Conservation (phyloP, 768 basidiomycete genomes). For the Pleurotus pulmonarius region DNA sequence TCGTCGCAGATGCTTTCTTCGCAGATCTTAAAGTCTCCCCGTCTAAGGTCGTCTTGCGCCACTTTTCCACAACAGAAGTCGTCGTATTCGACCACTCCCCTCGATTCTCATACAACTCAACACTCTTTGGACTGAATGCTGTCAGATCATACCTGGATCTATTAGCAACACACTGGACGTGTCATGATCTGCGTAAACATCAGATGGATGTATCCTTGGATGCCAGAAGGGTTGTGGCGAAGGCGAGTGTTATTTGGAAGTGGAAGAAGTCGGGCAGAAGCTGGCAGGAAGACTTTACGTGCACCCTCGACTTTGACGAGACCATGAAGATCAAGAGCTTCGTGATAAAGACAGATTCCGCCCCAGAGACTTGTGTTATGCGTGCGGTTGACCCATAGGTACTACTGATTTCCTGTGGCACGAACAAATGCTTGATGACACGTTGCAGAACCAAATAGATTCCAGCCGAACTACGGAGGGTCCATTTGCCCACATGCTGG, state of each 20-base stretch:
- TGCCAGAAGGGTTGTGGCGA: constrained; percentile 25
- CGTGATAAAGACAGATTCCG: constrained; percentile 35
- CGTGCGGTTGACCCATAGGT: constrained; percentile 29
- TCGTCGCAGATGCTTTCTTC: constrained; percentile 1
- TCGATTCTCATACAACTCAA: constrained; percentile 17
- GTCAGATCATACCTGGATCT: constrained; percentile 49
- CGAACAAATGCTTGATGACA: too few relatives aligned
- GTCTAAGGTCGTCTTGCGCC: not conserved
- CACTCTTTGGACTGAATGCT: constrained; percentile 38
- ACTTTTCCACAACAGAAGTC: constrained; percentile 9
- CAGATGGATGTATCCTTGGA: constrained; percentile 19
- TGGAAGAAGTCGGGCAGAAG: constrained; percentile 39
- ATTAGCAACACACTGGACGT: constrained; percentile 40
- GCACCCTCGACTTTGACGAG: constrained; percentile 43
- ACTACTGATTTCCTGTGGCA: too few relatives aligned
- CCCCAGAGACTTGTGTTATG: constrained; percentile 42
- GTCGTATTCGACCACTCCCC: constrained; percentile 10
- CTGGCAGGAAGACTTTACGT: constrained; percentile 45
- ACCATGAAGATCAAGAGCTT: constrained; percentile 36
- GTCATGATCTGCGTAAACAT: constrained; percentile 24
- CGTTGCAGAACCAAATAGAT: too few relatives aligned
- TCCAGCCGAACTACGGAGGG: too few relatives aligned
- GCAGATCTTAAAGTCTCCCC: not conserved
- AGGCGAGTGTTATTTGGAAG: constrained; percentile 39
- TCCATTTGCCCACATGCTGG: too few relatives aligned